phyloP scores from a whole-genome alignment of 805 yeast species.

The Debaryomyces prosopidis region DNA sequence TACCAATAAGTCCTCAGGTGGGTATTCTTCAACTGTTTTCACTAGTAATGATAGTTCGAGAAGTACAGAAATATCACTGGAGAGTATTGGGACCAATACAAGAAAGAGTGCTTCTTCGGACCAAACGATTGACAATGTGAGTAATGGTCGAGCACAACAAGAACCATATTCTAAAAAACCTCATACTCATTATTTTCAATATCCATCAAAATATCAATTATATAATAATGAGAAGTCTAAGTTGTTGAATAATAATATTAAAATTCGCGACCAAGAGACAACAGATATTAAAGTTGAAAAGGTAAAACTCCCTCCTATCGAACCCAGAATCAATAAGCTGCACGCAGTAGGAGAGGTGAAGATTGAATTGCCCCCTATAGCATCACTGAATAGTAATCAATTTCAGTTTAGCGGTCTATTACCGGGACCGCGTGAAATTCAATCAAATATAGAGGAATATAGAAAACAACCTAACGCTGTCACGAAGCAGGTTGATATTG shows the following conservation, averaged over 20 bases:
- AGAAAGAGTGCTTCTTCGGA: too few species aligned
- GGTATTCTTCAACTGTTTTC: constrained; percentile 7
- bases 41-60: constrained; percentile 4
- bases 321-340: too few species aligned
- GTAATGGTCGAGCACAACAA: too few species aligned
- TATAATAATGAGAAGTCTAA: constrained; percentile 2
- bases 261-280: too few species aligned
- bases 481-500: too few species aligned
- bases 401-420: neutral
- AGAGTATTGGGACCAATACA: constrained; percentile 6
- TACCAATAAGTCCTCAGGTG: neutral
- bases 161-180: too few species aligned
- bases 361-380: constrained; percentile 16
- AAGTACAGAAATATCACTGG: constrained; percentile 4
- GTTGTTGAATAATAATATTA: too few species aligned
- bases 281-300: too few species aligned
- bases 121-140: too few species aligned
- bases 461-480: neutral
- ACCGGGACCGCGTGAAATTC: constrained; percentile 2
- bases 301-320: too few species aligned
- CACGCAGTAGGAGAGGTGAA: constrained; percentile 1
- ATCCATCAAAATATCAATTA: constrained; percentile 22
- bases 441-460: neutral
- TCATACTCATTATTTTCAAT: constrained; percentile 20
- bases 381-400: neutral